phyloP scores from a whole-genome alignment of 225 moss, liverwort and hornwort genomes.

The Physcomitrium patens region DNA sequence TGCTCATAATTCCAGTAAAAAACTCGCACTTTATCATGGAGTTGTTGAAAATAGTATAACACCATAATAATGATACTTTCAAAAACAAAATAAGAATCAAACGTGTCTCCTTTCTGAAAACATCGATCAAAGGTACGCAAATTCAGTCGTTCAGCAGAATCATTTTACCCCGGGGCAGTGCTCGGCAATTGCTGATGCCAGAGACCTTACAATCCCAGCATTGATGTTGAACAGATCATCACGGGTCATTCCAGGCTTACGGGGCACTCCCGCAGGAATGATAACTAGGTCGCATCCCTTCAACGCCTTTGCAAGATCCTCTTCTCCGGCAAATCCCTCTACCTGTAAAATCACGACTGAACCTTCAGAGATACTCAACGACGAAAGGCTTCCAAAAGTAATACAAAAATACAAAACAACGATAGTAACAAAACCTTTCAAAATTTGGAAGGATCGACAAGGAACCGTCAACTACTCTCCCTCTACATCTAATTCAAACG shows the following conservation, averaged over 20 bases:
- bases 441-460: background rate
- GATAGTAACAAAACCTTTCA: background rate
- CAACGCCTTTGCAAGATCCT: constrained; percentile 55
- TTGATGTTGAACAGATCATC: constrained; percentile 76
- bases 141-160: background rate
- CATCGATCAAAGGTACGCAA: too few relatives aligned
- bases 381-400: background rate
- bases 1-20: too few relatives aligned
- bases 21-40: too few relatives aligned
- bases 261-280: constrained; percentile 69
- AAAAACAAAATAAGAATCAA: too few relatives aligned
- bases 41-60: too few relatives aligned
- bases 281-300: constrained; percentile 68
- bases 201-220: constrained; percentile 56
- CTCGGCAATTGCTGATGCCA: constrained; percentile 53
- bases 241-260: constrained; percentile 73
- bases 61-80: too few relatives aligned
- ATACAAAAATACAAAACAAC: background rate
- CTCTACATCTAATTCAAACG: background rate
- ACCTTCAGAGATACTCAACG: too few relatives aligned
- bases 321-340: constrained; percentile 62
- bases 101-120: too few relatives aligned
- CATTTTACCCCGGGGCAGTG: constrained; percentile 57
- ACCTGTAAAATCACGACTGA: constrained; percentile 34
- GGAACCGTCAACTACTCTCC: background rate